Evolutionary conservation across 129 eudicot genomes (phyloP).

Genomic region (Helianthus tuberosus): DNA sequence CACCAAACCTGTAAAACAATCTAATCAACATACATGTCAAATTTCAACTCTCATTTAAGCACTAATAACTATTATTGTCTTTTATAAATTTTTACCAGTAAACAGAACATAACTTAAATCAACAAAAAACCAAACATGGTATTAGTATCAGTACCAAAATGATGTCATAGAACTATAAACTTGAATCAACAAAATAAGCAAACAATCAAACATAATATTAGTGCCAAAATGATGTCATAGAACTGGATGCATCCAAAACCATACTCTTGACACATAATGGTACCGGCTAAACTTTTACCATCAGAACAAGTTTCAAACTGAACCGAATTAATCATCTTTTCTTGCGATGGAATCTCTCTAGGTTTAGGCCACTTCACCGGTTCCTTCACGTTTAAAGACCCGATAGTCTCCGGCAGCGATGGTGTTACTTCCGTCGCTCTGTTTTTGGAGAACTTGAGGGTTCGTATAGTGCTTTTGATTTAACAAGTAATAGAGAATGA

Average conservation of each 20-base stretch:
- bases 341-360: constrained; percentile 64
- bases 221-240: constrained; percentile 37
- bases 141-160: no score
- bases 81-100: no score
- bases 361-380: constrained; percentile 62
- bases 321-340: constrained; percentile 66
- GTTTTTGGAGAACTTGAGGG: constrained; percentile 25
- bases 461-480: constrained; percentile 7
- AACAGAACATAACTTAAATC: no score
- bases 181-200: no score
- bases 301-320: constrained; percentile 51
- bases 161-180: no score
- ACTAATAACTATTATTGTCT: no score
- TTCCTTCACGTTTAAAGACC: no score
- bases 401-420: no score
- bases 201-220: background rate
- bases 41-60: no score
- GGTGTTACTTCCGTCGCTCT: background rate
- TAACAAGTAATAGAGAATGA: constrained; percentile 10
- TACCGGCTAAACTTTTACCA: constrained; percentile 70
- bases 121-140: no score
- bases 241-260: constrained; percentile 10
- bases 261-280: constrained; percentile 55
- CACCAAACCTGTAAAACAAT: no score
- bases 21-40: no score